Evolutionary conservation across 2,329 filamentous ascomycete genomes (phyloP), one percentile per base, ranked within the genome.

Genomic region (Ophiobolus disseminans): DNA sequence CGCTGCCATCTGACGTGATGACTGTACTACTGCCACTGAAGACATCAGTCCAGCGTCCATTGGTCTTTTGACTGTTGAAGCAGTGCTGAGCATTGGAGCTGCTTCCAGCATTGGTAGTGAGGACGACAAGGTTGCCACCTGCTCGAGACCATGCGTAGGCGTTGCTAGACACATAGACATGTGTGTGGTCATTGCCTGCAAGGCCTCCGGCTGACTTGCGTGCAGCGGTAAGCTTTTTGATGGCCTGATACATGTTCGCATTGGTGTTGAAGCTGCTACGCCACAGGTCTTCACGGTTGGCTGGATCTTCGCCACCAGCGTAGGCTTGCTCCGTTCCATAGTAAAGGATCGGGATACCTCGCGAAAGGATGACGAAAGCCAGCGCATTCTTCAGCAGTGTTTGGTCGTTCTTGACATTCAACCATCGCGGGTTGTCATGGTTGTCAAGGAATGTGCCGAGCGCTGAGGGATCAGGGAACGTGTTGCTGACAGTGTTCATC

Each of bases 101-200:
- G 30, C 63, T 59, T 3, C 78, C 77, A 13, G 70, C 63, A 45
- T 80, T 80, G 35, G 73, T 76, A 2, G 77, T 80, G 28, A 80
- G 62, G 5, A 76, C 78, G 37, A 80, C 65, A 13, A 80, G 67
- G 35, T 75, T 71, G 6, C 78, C 77, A 10, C 66, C 69, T 0
- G 70, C 76, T 13, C 78, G 74, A 47, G 74, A 75, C 70, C 76
- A 80, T 2, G 76, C 77, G 51, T 80, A 80, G 0, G 72, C 77
- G 10, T 69, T 75, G 35, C 63, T 55, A 6, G 70, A 67, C 0
- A 76, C 73, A 49, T 78, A 76, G 2, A 80, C 53, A 47, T 79
- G 76, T 4, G 58, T 63, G 36, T 80, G 77, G 55, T 80, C 78
- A 42, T 80, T 69, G 11, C 53, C 70, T 1, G 66, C 69, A 13